phyloP scores from a whole-genome alignment of 1,284 basidiomycete genomes.

The Rhodotorula sp. region DNA sequence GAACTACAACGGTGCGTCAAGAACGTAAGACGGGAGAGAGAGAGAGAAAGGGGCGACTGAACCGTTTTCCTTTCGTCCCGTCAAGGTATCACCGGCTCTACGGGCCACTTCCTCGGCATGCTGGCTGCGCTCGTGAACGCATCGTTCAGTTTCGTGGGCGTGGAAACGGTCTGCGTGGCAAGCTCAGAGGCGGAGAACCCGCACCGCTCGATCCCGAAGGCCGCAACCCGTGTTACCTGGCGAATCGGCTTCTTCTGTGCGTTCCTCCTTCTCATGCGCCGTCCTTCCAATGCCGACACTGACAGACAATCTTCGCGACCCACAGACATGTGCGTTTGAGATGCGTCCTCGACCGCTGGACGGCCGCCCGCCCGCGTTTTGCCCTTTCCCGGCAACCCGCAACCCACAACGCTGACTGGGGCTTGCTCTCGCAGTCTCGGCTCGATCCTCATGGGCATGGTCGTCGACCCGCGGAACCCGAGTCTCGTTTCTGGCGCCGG shows the following conservation, averaged over 20 bases:
- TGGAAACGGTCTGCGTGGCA: constrained; percentile 74
- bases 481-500: constrained; percentile 58
- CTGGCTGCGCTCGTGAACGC: constrained; percentile 43
- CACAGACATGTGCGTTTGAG: too few relatives aligned
- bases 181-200: constrained; percentile 51
- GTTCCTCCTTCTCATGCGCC: too few relatives aligned
- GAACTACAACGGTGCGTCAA: constrained; percentile 23
- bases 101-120: constrained; percentile 50
- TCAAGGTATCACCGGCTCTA: constrained; percentile 36
- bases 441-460: constrained; percentile 50
- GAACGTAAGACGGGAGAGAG: too few relatives aligned
- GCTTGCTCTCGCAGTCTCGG: constrained; percentile 39
- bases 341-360: too few relatives aligned
- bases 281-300: too few relatives aligned
- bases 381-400: too few relatives aligned
- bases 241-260: constrained; percentile 70
- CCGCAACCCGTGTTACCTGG: constrained; percentile 65
- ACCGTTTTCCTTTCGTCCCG: too few relatives aligned
- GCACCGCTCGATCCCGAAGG: constrained; percentile 61
- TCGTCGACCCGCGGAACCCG: constrained; percentile 66
- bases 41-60: too few relatives aligned
- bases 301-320: too few relatives aligned
- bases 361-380: too few relatives aligned
- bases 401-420: too few relatives aligned
- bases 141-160: constrained; percentile 53